Percentiles rank a stretch among this genome's conserved stretches.
phyloP scores from a whole-genome alignment of 2,329 filamentous ascomycete species.

The Alternaria gaisen region DNA sequence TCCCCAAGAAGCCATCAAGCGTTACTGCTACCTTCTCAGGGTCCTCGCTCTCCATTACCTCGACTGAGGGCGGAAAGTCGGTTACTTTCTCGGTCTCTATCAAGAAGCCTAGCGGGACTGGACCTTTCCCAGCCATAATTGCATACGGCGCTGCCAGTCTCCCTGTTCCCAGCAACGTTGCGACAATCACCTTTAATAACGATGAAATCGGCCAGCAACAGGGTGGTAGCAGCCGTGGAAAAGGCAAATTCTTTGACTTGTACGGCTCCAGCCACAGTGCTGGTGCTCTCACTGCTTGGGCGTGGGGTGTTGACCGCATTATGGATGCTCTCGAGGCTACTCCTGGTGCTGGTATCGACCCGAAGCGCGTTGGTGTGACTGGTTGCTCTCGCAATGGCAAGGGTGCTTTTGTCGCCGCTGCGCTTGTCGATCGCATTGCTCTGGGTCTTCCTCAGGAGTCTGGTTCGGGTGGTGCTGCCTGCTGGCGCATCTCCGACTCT shows the following conservation, averaged over 20 bases:
- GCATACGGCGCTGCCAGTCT: slow-evolving; percentile 64
- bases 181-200: slow-evolving; percentile 67
- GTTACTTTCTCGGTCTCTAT: slow-evolving; percentile 50
- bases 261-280: slow-evolving; percentile 65
- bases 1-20: slow-evolving; percentile 47
- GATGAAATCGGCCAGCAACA: slow-evolving; percentile 64
- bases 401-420: slow-evolving; percentile 69
- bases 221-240: slow-evolving; percentile 58
- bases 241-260: slow-evolving; percentile 67
- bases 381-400: slow-evolving; percentile 73
- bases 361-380: slow-evolving; percentile 61
- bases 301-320: slow-evolving; percentile 69
- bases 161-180: slow-evolving; percentile 64
- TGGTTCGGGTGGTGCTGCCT: slow-evolving; percentile 68
- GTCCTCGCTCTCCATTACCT: slow-evolving; percentile 47
- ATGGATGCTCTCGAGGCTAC: slow-evolving; percentile 66
- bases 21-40: slow-evolving; percentile 46
- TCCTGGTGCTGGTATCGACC: slow-evolving; percentile 56
- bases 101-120: slow-evolving; percentile 53
- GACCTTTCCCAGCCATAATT: slow-evolving; percentile 66
- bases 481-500: slow-evolving; percentile 62
- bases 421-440: slow-evolving; percentile 66
- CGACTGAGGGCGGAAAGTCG: slow-evolving; percentile 45
- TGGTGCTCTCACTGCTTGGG: slow-evolving; percentile 69
- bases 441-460: slow-evolving; percentile 71